A percentile compares a stretch with the other conserved stretches of the same genome.
phyloP scores from a whole-genome alignment of 768 basidiomycete species.

The Mycena filopes region DNA sequence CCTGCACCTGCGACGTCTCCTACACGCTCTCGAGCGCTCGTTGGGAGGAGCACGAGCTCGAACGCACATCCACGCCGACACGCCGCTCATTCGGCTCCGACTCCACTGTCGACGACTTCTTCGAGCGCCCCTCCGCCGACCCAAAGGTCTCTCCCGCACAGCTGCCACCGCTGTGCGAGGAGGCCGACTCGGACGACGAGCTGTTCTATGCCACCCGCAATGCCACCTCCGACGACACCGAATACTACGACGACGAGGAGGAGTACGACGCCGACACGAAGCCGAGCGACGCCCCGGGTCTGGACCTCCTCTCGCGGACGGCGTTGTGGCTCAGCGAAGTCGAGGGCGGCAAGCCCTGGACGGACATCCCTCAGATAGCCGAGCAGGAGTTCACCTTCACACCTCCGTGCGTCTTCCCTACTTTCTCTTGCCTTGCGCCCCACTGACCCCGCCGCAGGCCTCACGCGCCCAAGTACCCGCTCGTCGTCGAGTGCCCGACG shows the following conservation, averaged over 20 bases:
- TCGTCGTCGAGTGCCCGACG: not conserved
- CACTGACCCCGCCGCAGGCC: not conserved
- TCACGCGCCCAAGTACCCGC: not conserved
- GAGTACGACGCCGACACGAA: not conserved
- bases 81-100: not conserved
- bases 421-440: too few species aligned
- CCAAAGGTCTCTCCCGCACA: conserved; percentile 9
- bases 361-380: not conserved
- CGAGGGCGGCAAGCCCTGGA: not conserved
- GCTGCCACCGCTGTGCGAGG: conserved; percentile 19
- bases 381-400: not conserved
- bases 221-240: not conserved
- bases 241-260: not conserved
- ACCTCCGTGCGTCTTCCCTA: not conserved
- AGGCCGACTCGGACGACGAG: conserved; percentile 21
- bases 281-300: not conserved
- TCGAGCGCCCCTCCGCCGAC: conserved; percentile 16
- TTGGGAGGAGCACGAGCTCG: not conserved
- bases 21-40: not conserved
- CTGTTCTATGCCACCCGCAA: not conserved
- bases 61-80: not conserved
- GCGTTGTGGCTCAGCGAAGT: not conserved
- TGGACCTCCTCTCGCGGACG: not conserved
- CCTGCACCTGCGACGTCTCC: not conserved
- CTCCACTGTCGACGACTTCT: not conserved